phyloP scores from a whole-genome alignment of 139 green algal species.

The Picochlorum sp. region DNA sequence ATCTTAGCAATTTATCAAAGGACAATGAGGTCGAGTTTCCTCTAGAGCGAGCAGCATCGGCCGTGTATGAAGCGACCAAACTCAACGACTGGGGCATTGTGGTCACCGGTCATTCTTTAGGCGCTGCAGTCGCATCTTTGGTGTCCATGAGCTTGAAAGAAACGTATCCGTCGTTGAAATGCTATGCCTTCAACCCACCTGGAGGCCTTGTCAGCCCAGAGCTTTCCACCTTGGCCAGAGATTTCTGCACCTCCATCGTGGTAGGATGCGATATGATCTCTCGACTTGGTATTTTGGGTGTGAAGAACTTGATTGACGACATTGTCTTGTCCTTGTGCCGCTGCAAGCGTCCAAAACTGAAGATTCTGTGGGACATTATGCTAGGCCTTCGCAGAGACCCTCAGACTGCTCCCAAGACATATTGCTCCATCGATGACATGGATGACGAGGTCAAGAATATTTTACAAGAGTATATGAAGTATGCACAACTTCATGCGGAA shows the following conservation, averaged over 20 bases:
- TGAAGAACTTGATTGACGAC: conserved; percentile 43
- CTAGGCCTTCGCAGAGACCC: conserved; percentile 29
- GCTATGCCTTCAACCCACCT: conserved; percentile 36
- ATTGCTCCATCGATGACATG: background rate
- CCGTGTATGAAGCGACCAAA: conserved; percentile 12
- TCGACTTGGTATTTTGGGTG: conserved; percentile 22
- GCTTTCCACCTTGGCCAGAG: conserved; percentile 20
- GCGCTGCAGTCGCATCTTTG: conserved; percentile 35
- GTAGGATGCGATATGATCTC: conserved; percentile 39
- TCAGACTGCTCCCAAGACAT: background rate
- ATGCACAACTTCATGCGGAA: background rate
- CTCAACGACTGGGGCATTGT: conserved; percentile 34
- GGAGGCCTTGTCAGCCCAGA: conserved; percentile 31
- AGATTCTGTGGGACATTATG: conserved; percentile 23
- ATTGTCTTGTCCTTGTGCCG: conserved; percentile 36
- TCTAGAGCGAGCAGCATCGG: background rate
- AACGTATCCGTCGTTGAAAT: conserved; percentile 31
- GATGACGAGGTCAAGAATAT: background rate
- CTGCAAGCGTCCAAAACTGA: conserved; percentile 31
- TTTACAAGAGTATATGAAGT: background rate
- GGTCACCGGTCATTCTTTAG: conserved; percentile 41
- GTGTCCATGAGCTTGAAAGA: conserved; percentile 35
- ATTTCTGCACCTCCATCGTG: conserved; percentile 35
- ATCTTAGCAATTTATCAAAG: background rate
- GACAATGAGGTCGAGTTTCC: background rate